A percentile compares a stretch with the other conserved stretches of the same genome.
phyloP scores from a whole-genome alignment of 805 yeast species.

The Teunomyces stri region DNA sequence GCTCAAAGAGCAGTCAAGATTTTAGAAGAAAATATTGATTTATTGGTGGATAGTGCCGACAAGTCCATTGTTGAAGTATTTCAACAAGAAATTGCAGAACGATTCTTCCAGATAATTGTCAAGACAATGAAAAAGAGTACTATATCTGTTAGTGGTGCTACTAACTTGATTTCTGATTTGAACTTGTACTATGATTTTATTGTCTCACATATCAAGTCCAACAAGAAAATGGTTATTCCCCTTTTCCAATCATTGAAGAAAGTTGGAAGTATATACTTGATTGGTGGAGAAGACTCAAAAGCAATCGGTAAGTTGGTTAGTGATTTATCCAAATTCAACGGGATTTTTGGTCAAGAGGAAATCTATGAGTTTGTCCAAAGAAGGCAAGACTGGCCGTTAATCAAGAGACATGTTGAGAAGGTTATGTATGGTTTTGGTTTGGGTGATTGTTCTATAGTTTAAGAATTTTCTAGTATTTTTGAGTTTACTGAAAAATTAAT shows the following conservation, averaged over 20 bases:
- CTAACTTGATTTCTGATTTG: slow-evolving; percentile 75
- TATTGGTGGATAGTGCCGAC: slow-evolving; percentile 80
- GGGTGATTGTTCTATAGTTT: slow-evolving; percentile 69
- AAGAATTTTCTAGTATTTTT: background rate
- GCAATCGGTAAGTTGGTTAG: slow-evolving; percentile 81
- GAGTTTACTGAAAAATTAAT: background rate
- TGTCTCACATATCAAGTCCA: slow-evolving; percentile 43
- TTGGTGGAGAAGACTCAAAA: slow-evolving; percentile 69
- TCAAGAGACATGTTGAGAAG: slow-evolving; percentile 80
- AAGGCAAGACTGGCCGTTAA: slow-evolving; percentile 79
- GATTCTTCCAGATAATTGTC: slow-evolving; percentile 74
- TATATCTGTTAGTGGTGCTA: slow-evolving; percentile 79
- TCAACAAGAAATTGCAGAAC: slow-evolving; percentile 88
- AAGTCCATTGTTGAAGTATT: slow-evolving; percentile 86
- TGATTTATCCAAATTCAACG: slow-evolving; percentile 82
- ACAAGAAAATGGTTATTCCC: slow-evolving; percentile 67
- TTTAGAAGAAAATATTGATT: slow-evolving; percentile 65
- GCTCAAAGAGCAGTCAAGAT: slow-evolving; percentile 62
- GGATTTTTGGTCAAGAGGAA: slow-evolving; percentile 88
- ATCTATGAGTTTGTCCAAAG: slow-evolving; percentile 89
- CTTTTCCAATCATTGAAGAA: slow-evolving; percentile 77
- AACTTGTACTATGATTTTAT: slow-evolving; percentile 77
- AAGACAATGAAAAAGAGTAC: slow-evolving; percentile 71
- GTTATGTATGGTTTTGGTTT: slow-evolving; percentile 91
- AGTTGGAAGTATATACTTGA: slow-evolving; percentile 79